phyloP scores from a whole-genome alignment of 2,329 filamentous ascomycete genomes.

The Fusarium heterosporum region DNA sequence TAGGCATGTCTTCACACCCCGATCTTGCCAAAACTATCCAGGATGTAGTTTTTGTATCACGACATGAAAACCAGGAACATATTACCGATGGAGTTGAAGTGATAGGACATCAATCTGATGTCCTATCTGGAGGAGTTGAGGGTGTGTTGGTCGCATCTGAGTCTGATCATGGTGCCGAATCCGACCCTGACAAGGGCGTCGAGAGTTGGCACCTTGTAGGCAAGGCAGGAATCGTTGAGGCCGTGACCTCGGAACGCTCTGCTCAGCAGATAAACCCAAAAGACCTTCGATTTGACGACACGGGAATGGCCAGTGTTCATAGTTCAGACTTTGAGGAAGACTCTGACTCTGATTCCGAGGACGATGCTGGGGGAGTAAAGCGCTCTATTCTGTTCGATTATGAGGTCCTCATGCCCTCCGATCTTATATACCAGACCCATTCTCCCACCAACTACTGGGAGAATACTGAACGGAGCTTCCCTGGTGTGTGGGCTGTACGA shows the following conservation, averaged over 20 bases:
- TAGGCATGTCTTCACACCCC: background rate
- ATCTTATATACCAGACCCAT: background rate
- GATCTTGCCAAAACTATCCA: background rate
- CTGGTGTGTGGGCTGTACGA: background rate
- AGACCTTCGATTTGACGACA: constrained; percentile 2
- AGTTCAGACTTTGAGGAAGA: background rate
- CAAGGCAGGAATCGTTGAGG: background rate
- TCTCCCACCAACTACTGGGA: background rate
- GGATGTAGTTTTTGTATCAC: background rate
- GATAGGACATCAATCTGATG: background rate
- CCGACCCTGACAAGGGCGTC: background rate
- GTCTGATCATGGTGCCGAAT: background rate
- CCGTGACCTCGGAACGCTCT: background rate
- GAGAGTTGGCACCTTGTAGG: background rate
- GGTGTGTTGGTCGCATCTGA: background rate
- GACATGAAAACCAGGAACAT: background rate
- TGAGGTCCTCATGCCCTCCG: constrained; percentile 10
- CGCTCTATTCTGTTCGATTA: constrained; percentile 9
- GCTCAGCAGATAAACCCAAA: background rate
- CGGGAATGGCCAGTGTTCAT: background rate
- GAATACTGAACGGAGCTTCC: background rate
- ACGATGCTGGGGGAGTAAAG: constrained; percentile 1
- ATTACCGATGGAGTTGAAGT: background rate
- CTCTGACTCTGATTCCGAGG: background rate
- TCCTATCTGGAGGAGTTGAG: background rate